These are phyloP conservation scores for Sporothrix schenckii DNA, from an alignment of 2,329 filamentous ascomycete species.

Conservation along the genomic window DNA sequence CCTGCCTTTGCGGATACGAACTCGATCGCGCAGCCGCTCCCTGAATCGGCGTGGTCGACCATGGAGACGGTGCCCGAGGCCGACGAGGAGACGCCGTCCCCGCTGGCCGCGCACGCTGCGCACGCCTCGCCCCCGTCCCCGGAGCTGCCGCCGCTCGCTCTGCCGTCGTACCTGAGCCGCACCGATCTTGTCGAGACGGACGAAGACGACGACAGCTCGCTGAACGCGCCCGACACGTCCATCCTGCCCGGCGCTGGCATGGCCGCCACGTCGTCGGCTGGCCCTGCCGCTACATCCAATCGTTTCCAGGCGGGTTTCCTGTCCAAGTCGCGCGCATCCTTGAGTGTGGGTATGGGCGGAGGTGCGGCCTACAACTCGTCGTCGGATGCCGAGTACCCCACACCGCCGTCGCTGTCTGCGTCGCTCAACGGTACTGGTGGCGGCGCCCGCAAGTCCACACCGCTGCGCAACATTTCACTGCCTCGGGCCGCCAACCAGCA, in stretches of 20 bases:
- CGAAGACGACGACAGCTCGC: constrained; percentile 30
- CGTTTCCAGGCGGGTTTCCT: constrained; percentile 90
- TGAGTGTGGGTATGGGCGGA: neutral
- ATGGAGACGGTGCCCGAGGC: constrained; percentile 31
- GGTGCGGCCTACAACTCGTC: constrained; percentile 51
- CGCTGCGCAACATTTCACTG: constrained; percentile 56
- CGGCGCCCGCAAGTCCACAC: constrained; percentile 41
- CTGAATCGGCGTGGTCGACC: constrained; percentile 15
- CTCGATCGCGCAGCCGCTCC: neutral
- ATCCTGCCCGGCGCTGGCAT: constrained; percentile 38
- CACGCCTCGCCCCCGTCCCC: constrained; percentile 46
- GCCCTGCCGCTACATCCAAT: constrained; percentile 58
- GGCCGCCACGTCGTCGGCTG: neutral
- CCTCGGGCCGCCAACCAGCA: constrained; percentile 53
- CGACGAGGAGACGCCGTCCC: constrained; percentile 21
- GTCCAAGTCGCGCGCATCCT: constrained; percentile 52
- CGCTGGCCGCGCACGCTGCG: too few species aligned
- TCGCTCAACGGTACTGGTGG: neutral
- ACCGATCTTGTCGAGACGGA: constrained; percentile 30
- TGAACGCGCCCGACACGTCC: constrained; percentile 48
- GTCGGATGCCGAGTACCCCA: constrained; percentile 52
- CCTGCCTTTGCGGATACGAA: neutral
- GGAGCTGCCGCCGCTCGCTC: constrained; percentile 44
- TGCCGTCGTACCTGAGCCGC: constrained; percentile 31
- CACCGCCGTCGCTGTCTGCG: neutral